Base-by-base conservation (phyloP, 805 yeast genomes). In the Lipomyces sp. region DNA sequence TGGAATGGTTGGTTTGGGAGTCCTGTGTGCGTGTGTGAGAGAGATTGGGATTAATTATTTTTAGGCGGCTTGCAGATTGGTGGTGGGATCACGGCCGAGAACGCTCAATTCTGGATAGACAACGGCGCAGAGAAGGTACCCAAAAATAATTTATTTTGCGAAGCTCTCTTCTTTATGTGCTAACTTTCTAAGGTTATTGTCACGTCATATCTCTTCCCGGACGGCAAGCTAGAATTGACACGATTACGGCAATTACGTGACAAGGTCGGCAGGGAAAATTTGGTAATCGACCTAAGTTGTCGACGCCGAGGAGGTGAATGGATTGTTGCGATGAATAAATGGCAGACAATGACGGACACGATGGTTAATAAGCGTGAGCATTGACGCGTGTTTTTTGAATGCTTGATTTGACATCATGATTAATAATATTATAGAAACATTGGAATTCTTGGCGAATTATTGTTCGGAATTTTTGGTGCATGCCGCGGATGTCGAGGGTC, bases 401-500 rank as follows among this genome's bases (percentile, higher is more conserved):
- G 13, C 11, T 1, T 24, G 30, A 6, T 6, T 24, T 29, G 15
- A 29, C 15, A 51, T 6, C n/a, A 8, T 8, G 8, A 15, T 51
- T 39, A 29, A 60, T 50, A 24, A 33, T 24, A 13, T 18, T 4
- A 29, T 42, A 59, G 84, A 83, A 33, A 83, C 89, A 34, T 83
- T 95, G 66, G 75, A 73, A 3, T 67, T 77, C 57, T 81, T 95
- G 51, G 78, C 88, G 7, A 64, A 80, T 59, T 90, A 88, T 78
- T 91, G 98, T 73, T 84, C 86, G 70, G 99, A 95, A 78, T 90
- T 94, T 74, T 80, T 95, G 62, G 88, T 95, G 18, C 99, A 95
- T 79, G 99, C 99, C 2, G 99, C 99, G 0, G 99, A 95, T 77
- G 98, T 95, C 2, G 99, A 95, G 78, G 99, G 99, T 0, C 81